phyloP scores from a whole-genome alignment of 306 rosid species.

The Herpetospermum pedunculosum region DNA sequence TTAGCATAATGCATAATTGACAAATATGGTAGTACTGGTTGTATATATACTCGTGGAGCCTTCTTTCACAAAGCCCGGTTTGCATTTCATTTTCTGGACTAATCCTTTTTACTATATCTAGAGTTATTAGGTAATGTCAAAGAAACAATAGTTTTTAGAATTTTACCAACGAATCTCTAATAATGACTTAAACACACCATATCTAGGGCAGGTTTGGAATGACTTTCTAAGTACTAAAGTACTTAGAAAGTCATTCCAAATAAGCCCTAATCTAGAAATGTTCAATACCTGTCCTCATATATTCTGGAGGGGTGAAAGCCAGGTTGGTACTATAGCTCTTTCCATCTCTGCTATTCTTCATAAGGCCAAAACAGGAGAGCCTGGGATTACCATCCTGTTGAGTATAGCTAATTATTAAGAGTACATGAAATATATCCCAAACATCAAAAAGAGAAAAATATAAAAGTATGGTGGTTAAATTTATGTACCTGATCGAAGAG shows the following conservation, averaged over 20 bases:
- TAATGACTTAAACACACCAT: neutral
- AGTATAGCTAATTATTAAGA: constrained; percentile 13
- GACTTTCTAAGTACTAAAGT: too few relatives aligned
- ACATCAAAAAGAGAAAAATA: constrained; percentile 13
- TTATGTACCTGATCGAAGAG: constrained; percentile 66
- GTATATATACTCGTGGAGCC: neutral
- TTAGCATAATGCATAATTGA: constrained; percentile 2
- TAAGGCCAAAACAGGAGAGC: constrained; percentile 95
- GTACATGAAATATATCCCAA: neutral
- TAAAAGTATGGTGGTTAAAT: neutral
- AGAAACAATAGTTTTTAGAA: neutral
- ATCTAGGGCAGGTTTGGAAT: too few relatives aligned
- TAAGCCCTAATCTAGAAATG: neutral
- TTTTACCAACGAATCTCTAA: neutral
- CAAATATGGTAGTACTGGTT: neutral
- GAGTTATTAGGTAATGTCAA: neutral
- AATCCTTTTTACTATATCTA: neutral
- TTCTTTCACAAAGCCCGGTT: neutral
- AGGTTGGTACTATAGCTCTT: constrained; percentile 92
- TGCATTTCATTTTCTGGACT: neutral
- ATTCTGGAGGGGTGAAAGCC: constrained; percentile 98
- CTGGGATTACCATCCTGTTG: constrained; percentile 84
- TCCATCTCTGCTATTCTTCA: constrained; percentile 99
- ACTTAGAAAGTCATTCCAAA: too few relatives aligned
- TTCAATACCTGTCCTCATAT: constrained; percentile 75